Evolutionary conservation across 306 rosid species (phyloP).

Genomic region (Cyclanthera cordifolia): DNA sequence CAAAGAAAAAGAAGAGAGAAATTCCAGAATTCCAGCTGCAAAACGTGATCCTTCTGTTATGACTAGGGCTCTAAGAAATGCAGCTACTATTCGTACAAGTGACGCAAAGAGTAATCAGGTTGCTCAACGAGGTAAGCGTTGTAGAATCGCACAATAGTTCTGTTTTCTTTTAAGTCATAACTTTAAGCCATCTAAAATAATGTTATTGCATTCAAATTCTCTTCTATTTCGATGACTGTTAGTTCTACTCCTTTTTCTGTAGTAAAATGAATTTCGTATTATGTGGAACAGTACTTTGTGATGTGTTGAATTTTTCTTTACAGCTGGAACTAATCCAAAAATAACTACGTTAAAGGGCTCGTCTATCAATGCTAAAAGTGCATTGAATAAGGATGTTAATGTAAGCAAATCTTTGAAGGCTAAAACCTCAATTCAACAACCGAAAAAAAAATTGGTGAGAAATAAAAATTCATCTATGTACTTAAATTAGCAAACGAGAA

Average conservation of each 20-base stretch:
- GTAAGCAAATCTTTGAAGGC: conserved; percentile 31
- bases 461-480: conserved; percentile 14
- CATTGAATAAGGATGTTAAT: conserved; percentile 19
- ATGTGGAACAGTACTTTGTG: neutral
- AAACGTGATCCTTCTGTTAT: conserved; percentile 27
- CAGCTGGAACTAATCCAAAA: conserved; percentile 31
- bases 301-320: conserved; percentile 10
- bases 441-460: conserved; percentile 58
- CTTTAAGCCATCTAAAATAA: neutral
- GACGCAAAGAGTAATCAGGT: conserved; percentile 42
- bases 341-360: conserved; percentile 21
- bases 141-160: neutral
- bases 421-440: conserved; percentile 30
- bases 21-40: conserved; percentile 32
- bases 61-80: conserved; percentile 31
- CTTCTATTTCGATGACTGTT: neutral
- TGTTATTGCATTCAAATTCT: neutral
- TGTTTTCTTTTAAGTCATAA: neutral
- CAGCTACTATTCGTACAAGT: conserved; percentile 21
- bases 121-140: conserved; percentile 34
- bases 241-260: neutral
- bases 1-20: conserved; percentile 44
- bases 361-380: conserved; percentile 21
- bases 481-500: neutral
- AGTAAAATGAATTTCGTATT: neutral